Base-by-base conservation (phyloP, 2,329 filamentous ascomycete genomes). In the Ophiobolus disseminans region DNA sequence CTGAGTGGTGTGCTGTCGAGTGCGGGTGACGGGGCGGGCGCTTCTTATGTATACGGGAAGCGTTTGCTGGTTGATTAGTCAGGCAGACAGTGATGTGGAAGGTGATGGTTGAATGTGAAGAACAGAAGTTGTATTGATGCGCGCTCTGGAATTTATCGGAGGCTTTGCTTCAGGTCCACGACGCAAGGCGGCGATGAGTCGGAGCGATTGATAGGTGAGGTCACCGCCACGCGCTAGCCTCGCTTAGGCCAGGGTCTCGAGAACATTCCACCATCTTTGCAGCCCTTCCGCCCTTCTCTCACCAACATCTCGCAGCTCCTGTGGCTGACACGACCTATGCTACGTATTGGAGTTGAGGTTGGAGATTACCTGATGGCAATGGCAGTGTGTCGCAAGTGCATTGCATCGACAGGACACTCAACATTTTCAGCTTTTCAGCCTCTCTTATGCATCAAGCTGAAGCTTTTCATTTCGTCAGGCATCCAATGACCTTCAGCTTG, bases 151-250 rank as follows among this genome's bases (percentile, higher is more conserved):
- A 16, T 53, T 54, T 54, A 48, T 50, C 45, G 48, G 48, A 19
- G 45, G 43, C 45, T 45, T 34, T 40, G 31, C 45, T 45, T 34
- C 34, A 22, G 28, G 28, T 34, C 42, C 45, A 43, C 46, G 45
- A 47, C 43, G 44, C 47, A 39, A 40, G 49, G 45, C 21, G 41
- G 37, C 57, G 43, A 58, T 58, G 57, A 57, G 51, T 60, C 54
- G 54, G 54, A 54, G 45, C 49, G 47, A 43, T 34, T 16, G n/a
- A n/a, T 5, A 38, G 34, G 50, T 60, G 52, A 60, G 52, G 52
- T 60, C 57, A 60, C 50, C 53, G 57, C 57, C 54, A 57, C 57
- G 31, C 55, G 44, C 55, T 55, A 57, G 43, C 16, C 55, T 50
- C 41, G 50, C 48, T 57, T 47, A 44, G 48, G 45, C 23, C 44